Percentiles rank a stretch among this genome's conserved stretches.
These are phyloP conservation scores for Nakazawaea siamensis DNA, from an alignment of 805 yeast species.

Conservation along the genomic window DNA sequence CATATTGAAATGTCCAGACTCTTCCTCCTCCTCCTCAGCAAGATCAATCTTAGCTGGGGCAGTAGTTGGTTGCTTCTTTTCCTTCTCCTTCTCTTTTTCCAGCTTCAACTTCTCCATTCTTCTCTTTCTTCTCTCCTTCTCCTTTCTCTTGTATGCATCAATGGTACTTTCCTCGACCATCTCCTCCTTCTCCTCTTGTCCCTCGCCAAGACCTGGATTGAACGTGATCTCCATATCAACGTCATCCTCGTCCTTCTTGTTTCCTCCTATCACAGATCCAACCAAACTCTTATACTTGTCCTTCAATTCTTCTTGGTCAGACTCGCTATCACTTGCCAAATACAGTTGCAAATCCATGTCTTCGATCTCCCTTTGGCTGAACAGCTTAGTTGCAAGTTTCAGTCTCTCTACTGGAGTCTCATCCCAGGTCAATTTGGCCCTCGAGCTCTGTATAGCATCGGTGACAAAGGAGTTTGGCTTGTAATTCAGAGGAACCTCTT, in stretches of 20 bases:
- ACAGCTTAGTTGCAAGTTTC: slow-evolving; percentile 68
- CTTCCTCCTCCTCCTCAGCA: slow-evolving; percentile 23
- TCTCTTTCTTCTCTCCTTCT: slow-evolving; percentile 83
- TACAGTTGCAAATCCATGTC: slow-evolving; percentile 92
- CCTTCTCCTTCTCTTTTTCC: slow-evolving; percentile 41
- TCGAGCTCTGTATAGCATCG: slow-evolving; percentile 93
- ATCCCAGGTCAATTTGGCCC: slow-evolving; percentile 96
- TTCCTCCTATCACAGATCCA: slow-evolving; percentile 25
- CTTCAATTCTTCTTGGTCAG: slow-evolving; percentile 45
- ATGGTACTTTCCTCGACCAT: slow-evolving; percentile 61
- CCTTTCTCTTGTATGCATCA: slow-evolving; percentile 75
- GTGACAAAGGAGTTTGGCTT: slow-evolving; percentile 79
- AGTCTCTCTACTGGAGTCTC: slow-evolving; percentile 91
- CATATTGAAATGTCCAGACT: slow-evolving; percentile 66
- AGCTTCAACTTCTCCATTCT: slow-evolving; percentile 74
- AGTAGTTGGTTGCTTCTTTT: too few relatives aligned
- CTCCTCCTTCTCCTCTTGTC: slow-evolving; percentile 25
- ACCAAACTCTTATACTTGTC: slow-evolving; percentile 57
- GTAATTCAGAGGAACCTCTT: slow-evolving; percentile 65
- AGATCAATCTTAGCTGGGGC: too few relatives aligned
- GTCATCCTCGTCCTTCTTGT: slow-evolving; percentile 44
- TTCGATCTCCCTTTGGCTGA: slow-evolving; percentile 80
- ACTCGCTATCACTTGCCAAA: slow-evolving; percentile 70
- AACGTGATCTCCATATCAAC: slow-evolving; percentile 95
- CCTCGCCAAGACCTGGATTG: slow-evolving; percentile 71